Base-by-base conservation (phyloP, 1,284 basidiomycete genomes). In the Pascua sp. region DNA sequence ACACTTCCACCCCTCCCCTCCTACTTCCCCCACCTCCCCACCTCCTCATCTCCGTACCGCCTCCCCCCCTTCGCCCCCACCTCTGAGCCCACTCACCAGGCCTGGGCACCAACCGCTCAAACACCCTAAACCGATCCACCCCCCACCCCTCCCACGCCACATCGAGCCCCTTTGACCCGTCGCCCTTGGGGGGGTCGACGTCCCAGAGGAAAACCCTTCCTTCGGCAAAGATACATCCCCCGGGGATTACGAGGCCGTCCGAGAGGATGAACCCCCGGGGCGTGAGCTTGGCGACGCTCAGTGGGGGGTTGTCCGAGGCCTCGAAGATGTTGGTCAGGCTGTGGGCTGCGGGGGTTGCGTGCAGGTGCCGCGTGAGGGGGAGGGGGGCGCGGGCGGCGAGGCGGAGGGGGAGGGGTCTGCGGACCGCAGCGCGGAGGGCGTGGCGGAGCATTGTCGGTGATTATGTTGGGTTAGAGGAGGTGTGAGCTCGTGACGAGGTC, bases 161-260 rank as follows among this genome's bases (percentile, higher is more conserved):
- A 49, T 49, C 71, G 56, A 57, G 32, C 41, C 60, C 56, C 42
- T 72, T 65, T 10, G 52, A 48, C 32, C 60, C 62, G 47, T 67
- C 67, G 79, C 85, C 86, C 1, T 80, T 71, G 8, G 79, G 82
- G 5, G 79, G 72, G 1, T 89, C 88, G 1, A 90, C 87, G 69
- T 97, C 86, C 94, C 94, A 98, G 40, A 98, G 74, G 54, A 94
- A 88, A 0, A 91, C 89, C 50, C 88, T 84, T 7, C 90, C 91
- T 64, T 92, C 89, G 5, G 95, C 74, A 62, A 98, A 88, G 13
- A 98, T 82, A 60, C 86, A 86, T 0, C 92, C 83, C 0, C 86
- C 86, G 0, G 86, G 84, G 0, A 96, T 73, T 12, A 91, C 76
- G 24, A 95, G 82, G 1, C 92, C 91, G 67, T 79, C 79, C 12